These are phyloP conservation scores for Cutaneotrichosporon curvatum DNA, from an alignment of 1,284 basidiomycete species.

Conservation along the genomic window DNA sequence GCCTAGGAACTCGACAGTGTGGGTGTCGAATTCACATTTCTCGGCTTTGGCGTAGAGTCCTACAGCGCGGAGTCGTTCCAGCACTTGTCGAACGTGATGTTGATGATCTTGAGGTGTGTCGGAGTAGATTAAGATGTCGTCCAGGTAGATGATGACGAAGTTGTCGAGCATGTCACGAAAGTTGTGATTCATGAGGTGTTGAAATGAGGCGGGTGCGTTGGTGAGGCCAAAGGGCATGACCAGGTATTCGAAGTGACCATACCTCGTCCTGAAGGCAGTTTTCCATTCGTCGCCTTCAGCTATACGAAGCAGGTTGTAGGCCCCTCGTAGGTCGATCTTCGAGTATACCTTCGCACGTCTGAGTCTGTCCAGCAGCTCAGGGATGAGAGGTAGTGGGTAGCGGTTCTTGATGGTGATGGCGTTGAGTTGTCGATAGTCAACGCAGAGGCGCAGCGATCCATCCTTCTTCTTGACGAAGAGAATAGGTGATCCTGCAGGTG, in stretches of 20 bases:
- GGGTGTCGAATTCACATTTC: slow-evolving; percentile 46
- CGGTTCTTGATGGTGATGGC: slow-evolving; percentile 44
- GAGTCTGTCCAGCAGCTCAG: slow-evolving; percentile 34
- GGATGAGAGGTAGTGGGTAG: slow-evolving; percentile 25
- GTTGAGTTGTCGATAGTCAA: slow-evolving; percentile 51
- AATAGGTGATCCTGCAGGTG: slow-evolving; percentile 42
- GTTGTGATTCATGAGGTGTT: slow-evolving; percentile 33
- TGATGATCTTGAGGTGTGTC: slow-evolving; percentile 44
- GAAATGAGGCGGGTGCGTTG: slow-evolving; percentile 46
- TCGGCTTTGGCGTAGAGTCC: slow-evolving; percentile 42
- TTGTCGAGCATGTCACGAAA: slow-evolving; percentile 30
- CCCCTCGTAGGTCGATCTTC: slow-evolving; percentile 36
- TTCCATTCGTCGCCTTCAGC: slow-evolving; percentile 38
- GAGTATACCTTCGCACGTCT: slow-evolving; percentile 27
- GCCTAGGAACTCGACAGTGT: slow-evolving; percentile 22
- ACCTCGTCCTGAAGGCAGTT: slow-evolving; percentile 40
- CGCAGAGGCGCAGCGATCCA: slow-evolving; percentile 44
- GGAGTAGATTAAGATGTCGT: slow-evolving; percentile 48
- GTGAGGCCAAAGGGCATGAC: slow-evolving; percentile 48
- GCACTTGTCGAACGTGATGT: slow-evolving; percentile 32
- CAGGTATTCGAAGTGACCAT: slow-evolving; percentile 44
- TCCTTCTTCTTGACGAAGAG: slow-evolving; percentile 53
- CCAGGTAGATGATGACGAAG: slow-evolving; percentile 37
- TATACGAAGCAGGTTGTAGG: slow-evolving; percentile 38
- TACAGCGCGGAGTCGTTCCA: slow-evolving; percentile 38